Evolutionary conservation across 805 yeast species (phyloP).

Genomic region (Zygosaccharomyces pseudorouxii): DNA sequence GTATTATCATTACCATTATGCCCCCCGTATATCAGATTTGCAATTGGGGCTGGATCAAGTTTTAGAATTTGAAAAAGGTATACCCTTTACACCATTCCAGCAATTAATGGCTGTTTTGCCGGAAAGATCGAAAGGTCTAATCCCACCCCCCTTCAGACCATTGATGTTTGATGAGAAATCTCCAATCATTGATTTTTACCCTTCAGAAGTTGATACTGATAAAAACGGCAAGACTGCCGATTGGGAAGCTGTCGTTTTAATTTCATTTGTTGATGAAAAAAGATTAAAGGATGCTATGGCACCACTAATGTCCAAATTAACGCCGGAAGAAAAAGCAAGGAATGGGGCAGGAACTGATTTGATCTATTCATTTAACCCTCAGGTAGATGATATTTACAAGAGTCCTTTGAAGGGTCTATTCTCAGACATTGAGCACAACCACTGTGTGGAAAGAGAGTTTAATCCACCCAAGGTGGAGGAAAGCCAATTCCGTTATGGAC

Average conservation of each 20-base stretch:
- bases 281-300: conserved; percentile 68
- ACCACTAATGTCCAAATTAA: conserved; percentile 56
- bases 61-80: conserved; percentile 60
- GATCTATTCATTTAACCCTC: conserved; percentile 70
- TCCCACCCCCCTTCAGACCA: conserved; percentile 72
- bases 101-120: conserved; percentile 98
- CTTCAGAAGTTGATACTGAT: conserved; percentile 80
- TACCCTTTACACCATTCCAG: conserved; percentile 87
- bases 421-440: conserved; percentile 72
- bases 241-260: conserved; percentile 96
- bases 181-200: conserved; percentile 87
- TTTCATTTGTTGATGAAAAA: conserved; percentile 84
- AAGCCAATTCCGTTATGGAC: conserved; percentile 46
- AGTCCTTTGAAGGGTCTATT: conserved; percentile 77
- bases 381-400: conserved; percentile 57
- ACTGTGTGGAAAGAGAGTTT: conserved; percentile 62
- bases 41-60: conserved; percentile 61
- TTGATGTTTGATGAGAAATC: conserved; percentile 83
- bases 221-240: conserved; percentile 91
- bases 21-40: conserved; percentile 92
- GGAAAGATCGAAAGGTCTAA: conserved; percentile 74
- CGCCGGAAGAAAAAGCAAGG: conserved; percentile 66
- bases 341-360: conserved; percentile 72
- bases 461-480: conserved; percentile 45
- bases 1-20: conserved; percentile 85